Evolutionary conservation across 2,329 filamentous ascomycete species (phyloP), one percentile per base, ranked within the genome.

Genomic region (Chaetomiaceae sp.): DNA sequence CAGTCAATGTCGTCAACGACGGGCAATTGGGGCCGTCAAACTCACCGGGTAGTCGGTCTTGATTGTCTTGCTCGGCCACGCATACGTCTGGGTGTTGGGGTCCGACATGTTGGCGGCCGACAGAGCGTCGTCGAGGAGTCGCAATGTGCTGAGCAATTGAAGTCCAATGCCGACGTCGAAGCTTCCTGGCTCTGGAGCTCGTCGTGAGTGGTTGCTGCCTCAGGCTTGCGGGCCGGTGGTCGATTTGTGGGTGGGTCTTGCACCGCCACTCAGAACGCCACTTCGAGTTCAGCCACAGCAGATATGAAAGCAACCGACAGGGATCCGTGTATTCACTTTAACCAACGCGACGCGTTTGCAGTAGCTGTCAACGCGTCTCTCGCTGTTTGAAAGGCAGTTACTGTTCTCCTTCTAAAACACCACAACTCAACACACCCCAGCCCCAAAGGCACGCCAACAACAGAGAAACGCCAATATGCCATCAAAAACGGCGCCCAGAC

Each of bases 31-130:
- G 8, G 10, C n/a, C 25, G 30, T 5, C 8, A 27, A 51, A 58
- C 88, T 65, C 75, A 97, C 93, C 53, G 92, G 92, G 70, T 88
- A 97, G 55, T 93, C 85, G 63, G 87, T 88, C 68, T 85, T 78
- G 62, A 90, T 74, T 67, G 83, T 79, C 81, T 93, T 95, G 68
- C 86, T 85, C 52, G 87, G 86, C 58, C 88, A 79, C 37, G 53
- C 48, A 64, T 83, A 78, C 23, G 73, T 73, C 62, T 65, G 64
- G 33, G 65, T 52, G 13, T 63, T 60, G 48, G 65, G 53, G 55
- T 58, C 71, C 60, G 72, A 66, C 71, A 74, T 74, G 54, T 57
- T 70, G 61, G 55, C 54, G 59, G 55, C 57, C 57, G 57, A 58
- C 59, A 41, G 44, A 48, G 48, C 50, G 60, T 57, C 58, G 60